phyloP scores from a whole-genome alignment of 805 yeast genomes.

The Candida lessepsii region DNA sequence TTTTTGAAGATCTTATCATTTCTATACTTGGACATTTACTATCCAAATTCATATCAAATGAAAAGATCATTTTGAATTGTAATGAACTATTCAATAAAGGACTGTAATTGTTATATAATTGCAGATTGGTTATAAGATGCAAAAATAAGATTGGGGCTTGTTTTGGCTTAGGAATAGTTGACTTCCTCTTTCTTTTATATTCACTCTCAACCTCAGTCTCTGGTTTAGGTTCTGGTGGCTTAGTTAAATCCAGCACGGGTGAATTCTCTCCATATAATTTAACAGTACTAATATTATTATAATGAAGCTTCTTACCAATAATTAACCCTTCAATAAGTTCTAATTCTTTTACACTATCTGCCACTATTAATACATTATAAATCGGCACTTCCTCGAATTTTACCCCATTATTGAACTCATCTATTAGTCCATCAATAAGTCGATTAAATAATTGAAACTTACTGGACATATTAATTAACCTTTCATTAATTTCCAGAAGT shows the following conservation, averaged over 20 bases:
- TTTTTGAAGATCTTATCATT: conserved; percentile 24
- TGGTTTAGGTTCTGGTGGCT: not conserved
- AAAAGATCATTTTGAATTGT: conserved; percentile 30
- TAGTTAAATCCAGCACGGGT: conserved; percentile 5
- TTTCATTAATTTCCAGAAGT: conserved; percentile 61
- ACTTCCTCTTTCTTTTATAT: conserved; percentile 10
- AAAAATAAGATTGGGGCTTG: conserved; percentile 18
- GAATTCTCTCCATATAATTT: conserved; percentile 47
- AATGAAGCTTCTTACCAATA: conserved; percentile 66
- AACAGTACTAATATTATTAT: conserved; percentile 66
- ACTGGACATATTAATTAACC: conserved; percentile 53
- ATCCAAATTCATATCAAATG: conserved; percentile 37
- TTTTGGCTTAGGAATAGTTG: not conserved
- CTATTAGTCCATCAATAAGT: conserved; percentile 37
- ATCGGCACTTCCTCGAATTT: conserved; percentile 15
- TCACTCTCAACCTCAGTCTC: conserved; percentile 10
- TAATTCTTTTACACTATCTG: conserved; percentile 63
- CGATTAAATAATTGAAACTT: conserved; percentile 57
- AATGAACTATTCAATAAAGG: conserved; percentile 19
- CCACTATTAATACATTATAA: conserved; percentile 44
- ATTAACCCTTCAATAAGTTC: conserved; percentile 77
- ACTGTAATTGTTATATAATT: conserved; percentile 32
- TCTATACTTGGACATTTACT: conserved; percentile 35
- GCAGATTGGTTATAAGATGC: conserved; percentile 31
- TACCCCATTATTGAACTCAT: conserved; percentile 15